Evolutionary conservation across 768 basidiomycete genomes (phyloP), one percentile per base, ranked within the genome.

Genomic region (Mycena vitilis): DNA sequence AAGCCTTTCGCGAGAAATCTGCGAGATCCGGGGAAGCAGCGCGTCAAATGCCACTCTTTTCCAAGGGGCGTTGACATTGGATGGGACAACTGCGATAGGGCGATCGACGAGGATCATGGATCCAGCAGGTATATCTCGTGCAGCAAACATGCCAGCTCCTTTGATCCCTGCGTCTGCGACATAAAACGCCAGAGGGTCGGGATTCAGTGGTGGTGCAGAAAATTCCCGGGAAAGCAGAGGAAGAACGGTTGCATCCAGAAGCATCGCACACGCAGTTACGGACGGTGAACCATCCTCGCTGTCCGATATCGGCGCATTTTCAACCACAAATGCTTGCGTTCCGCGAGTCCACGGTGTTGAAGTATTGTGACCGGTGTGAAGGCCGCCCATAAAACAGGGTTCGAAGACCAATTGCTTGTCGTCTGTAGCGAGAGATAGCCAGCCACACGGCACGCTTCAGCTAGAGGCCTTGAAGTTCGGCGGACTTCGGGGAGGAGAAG

Each of bases 121-220:
- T n/a, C 60, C 66, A 16, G 61, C 62, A 25, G 71, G 63, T 9
- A 60, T 65, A 36, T 65, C 59, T 57, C 54, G 60, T 4, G 53
- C 45, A 20, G 78, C 78, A 56, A 78, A 77, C 75, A 78, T 76
- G 25, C 78, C 78, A 12, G 71, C 71, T 42, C 78, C 78, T 63
- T 75, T 78, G 52, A n/a, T 48, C 20, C 65, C 70, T 25, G 70
- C 70, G 22, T 63, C 65, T 12, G 65, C 63, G 30, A 73, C 42
- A 37, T 53, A 57, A 49, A 70, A 72, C 10, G 44, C 34, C 1
- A 60, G 64, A 36, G 66, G 49, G 23, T 18, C 34, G 6, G 70
- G 67, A 0, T 49, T n/a, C 1, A 37, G 51, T 16, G 63, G 66
- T 25, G 66, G 66, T 5, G 6, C 22, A 2, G 34, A 7, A 12